These are phyloP conservation scores for Friedmanniomyces simplex DNA, from an alignment of 495 filamentous ascomycete species.

Conservation along the genomic window DNA sequence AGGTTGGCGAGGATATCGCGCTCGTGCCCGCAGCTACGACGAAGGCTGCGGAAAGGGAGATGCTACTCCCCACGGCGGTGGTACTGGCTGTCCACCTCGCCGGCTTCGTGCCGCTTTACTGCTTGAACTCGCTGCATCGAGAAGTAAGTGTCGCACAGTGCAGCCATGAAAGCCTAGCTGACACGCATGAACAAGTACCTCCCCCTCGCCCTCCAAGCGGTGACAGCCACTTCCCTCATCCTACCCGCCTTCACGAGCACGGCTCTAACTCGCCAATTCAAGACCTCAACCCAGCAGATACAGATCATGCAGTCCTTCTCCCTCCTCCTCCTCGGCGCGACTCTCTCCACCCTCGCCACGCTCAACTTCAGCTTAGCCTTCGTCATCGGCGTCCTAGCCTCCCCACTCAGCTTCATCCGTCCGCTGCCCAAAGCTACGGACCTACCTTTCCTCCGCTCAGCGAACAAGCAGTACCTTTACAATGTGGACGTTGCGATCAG, in stretches of 20 bases:
- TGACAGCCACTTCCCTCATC: constrained; percentile 47
- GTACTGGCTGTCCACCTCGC: constrained; percentile 63
- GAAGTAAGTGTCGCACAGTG: constrained; percentile 50
- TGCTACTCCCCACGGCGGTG: constrained; percentile 68
- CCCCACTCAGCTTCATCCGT: constrained; percentile 63
- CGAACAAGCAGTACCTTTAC: neutral
- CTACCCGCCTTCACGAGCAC: constrained; percentile 49
- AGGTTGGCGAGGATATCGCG: constrained; percentile 27
- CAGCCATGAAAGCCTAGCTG: no score
- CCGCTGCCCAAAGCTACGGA: constrained; percentile 31
- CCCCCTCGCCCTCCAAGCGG: constrained; percentile 44
- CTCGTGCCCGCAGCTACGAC: constrained; percentile 28
- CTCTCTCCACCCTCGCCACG: constrained; percentile 83
- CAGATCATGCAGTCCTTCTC: constrained; percentile 82
- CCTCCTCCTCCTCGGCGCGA: constrained; percentile 79
- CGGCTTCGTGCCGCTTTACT: constrained; percentile 72
- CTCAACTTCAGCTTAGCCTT: constrained; percentile 92
- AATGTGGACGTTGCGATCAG: neutral
- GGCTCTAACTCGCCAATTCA: constrained; percentile 38
- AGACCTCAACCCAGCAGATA: constrained; percentile 57
- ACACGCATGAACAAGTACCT: constrained; percentile 39
- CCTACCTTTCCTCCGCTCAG: no score
- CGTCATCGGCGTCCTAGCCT: constrained; percentile 66
- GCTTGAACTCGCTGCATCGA: constrained; percentile 67
- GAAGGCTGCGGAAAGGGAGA: constrained; percentile 49